Evolutionary conservation across 257 asterid species (phyloP), one percentile per base, ranked within the genome.

Genomic region (Thymus quinquecostatus): DNA sequence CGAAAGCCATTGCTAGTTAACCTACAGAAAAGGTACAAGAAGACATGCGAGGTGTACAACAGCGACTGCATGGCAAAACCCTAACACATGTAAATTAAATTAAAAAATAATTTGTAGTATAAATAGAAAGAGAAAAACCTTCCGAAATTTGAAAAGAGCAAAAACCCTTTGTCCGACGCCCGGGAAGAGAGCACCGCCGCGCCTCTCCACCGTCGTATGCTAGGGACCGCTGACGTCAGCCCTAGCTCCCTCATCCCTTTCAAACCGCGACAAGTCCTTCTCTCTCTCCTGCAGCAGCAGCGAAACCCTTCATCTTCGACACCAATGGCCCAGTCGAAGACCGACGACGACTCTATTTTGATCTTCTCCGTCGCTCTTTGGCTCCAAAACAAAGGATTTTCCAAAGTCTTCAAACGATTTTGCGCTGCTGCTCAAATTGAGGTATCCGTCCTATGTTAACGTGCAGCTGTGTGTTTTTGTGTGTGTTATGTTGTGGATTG

Each of bases 331-430:
- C 64, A 66, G 49, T 44, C 77, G 75, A 79, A 75, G 68, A 60
- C 86, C 13, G 79, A 86, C n/a, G 75, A 81, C 44, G 84, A 86
- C 3, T 72, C 86, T 29, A 4, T 71, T 55, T 67, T 86, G 64
- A 30, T 66, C 12, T 82, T 32, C 63, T 80, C 89, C 6, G 51
- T 86, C 10, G 89, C 88, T 41, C 67, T 80, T 44, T 86, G 88
- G 87, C 87, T 86, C 36, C 48, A 80, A 48, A 82, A 65, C 3
- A 78, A 77, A 64, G 89, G 89, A 63, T 79, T 68, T 29, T 56
- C 86, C 66, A 84, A 86, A 82, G 84, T 79, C 29, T 82, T 84
- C 51, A 84, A 86, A 68, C 86, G 89, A 13, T 82, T 84, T 80
- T 67, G 82, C 47, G 51, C 85, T 33, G 80, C 78, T 13, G 82